Evolutionary conservation across 2,329 filamentous ascomycete genomes (phyloP).

Genomic region (Cladosporium colombiae): DNA sequence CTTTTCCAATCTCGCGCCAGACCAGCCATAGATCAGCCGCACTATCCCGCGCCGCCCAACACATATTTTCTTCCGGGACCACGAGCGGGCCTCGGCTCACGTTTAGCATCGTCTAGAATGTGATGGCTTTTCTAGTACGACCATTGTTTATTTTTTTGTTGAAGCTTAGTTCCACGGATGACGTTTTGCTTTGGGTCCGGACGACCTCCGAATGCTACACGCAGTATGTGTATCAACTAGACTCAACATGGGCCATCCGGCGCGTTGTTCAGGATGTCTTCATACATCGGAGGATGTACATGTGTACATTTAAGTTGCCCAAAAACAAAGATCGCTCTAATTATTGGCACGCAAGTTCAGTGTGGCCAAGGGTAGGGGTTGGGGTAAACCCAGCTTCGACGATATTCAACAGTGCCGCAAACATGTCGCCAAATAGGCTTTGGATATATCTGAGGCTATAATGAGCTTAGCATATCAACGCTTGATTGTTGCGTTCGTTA

Average conservation of each 20-base stretch:
- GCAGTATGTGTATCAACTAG: neutral
- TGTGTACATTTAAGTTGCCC: neutral
- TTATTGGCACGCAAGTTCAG: neutral
- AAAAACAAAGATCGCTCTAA: neutral
- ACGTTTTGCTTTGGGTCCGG: neutral
- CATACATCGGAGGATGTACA: no score
- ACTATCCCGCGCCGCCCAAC: conserved; percentile 15
- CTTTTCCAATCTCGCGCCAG: conserved; percentile 8
- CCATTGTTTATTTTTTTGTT: neutral
- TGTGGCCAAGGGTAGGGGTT: neutral
- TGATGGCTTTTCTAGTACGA: neutral
- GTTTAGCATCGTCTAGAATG: neutral
- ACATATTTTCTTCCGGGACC: conserved; percentile 4
- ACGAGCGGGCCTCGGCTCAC: conserved; percentile 3
- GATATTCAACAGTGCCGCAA: neutral
- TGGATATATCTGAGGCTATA: neutral
- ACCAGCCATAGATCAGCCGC: conserved; percentile 5
- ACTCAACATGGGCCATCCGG: neutral
- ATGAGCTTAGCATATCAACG: neutral
- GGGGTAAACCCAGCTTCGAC: neutral
- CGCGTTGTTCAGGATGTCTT: neutral
- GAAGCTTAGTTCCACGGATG: neutral
- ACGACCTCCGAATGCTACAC: neutral
- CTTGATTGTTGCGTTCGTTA: neutral
- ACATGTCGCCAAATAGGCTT: neutral